Evolutionary conservation across 345 rosid species (phyloP), one percentile per base, ranked within the genome.

Genomic region (Syzygium oleosum): DNA sequence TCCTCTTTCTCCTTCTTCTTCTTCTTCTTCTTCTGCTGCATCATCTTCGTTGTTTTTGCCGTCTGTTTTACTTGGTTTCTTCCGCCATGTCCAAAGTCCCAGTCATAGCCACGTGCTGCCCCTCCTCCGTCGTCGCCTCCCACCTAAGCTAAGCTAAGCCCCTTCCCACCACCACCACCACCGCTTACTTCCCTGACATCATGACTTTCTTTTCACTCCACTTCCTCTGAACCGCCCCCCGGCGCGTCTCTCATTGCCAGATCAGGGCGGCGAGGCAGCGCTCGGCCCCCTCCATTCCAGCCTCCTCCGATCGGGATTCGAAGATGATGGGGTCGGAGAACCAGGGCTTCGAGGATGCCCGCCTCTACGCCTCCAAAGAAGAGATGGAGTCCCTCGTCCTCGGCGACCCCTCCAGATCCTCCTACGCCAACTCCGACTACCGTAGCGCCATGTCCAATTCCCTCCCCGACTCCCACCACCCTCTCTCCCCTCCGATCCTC

Each of bases 271-370:
- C 49, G 84, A 17, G 51, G 46, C n/a, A 21, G 6, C 52, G 52
- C 31, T 52, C 52, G 22, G 9, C 51, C 41, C 14, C 12, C 59
- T 86, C 21, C 31, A 53, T 68, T 43, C 21, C 19, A 73, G 38
- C 41, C 46, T 85, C 84, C 49, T 84, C 86, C 34, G 9, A 6
- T 11, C 52, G 61, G 29, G 38, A 27, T 17, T 55, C 54, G 52
- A 88, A 88, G 90, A 97, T 97, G 99, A 96, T 96, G 99, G 99
- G 96, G 85, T 95, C 98, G 84, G 98, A 96, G 89, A 93, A 91
- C 85, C 94, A 91, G 78, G 94, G 93, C 52, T 91, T 85, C 86
- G 94, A 92, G 88, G 96, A 93, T 78, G 91, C 96, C 31, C 93
- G 90, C 34, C 90, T 92, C 86, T 91, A 89, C 86, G 91, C 94